Conservation (phyloP, 169 alveolate species). For the Eimeria tenella region DNA sequence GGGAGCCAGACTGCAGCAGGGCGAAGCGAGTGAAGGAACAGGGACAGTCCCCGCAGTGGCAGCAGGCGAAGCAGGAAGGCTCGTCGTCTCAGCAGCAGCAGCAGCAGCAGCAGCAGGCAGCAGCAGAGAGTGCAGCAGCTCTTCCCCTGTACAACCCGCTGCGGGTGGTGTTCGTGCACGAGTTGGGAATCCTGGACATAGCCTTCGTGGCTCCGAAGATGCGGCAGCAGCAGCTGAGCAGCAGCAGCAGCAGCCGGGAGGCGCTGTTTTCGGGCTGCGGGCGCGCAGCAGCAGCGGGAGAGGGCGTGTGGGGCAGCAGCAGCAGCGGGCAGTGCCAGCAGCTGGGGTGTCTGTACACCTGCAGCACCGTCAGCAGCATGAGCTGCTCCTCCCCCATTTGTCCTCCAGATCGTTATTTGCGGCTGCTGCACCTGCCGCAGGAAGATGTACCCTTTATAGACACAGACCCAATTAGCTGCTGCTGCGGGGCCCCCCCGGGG, state of each 20-base stretch:
- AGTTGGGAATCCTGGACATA: slow-evolving; percentile 14
- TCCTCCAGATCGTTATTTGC: background rate
- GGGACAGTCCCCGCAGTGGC: slow-evolving; percentile 42
- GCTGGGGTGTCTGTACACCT: slow-evolving; percentile 4
- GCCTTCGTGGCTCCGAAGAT: slow-evolving; percentile 12
- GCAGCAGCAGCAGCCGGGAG: slow-evolving; percentile 19
- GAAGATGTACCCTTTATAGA: background rate
- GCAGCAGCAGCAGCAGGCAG: slow-evolving; percentile 44
- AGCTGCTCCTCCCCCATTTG: background rate
- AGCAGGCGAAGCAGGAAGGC: background rate
- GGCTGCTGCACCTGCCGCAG: slow-evolving; percentile 10
- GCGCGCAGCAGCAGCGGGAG: background rate
- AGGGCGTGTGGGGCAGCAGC: background rate
- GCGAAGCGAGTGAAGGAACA: slow-evolving; percentile 40
- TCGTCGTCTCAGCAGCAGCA: background rate
- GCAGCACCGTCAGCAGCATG: slow-evolving; percentile 11
- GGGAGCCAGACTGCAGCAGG: background rate
- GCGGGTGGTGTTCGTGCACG: slow-evolving; percentile 39
- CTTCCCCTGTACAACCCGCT: slow-evolving; percentile 8
- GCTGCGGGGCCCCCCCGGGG: slow-evolving; percentile 15
- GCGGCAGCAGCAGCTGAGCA: slow-evolving; percentile 40
- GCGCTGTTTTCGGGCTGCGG: background rate
- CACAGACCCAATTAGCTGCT: slow-evolving; percentile 32
- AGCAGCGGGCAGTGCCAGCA: background rate
- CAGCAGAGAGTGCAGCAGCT: background rate